These are phyloP conservation scores for Spathaspora sp. DNA, from an alignment of 805 yeast species.

Conservation along the genomic window DNA sequence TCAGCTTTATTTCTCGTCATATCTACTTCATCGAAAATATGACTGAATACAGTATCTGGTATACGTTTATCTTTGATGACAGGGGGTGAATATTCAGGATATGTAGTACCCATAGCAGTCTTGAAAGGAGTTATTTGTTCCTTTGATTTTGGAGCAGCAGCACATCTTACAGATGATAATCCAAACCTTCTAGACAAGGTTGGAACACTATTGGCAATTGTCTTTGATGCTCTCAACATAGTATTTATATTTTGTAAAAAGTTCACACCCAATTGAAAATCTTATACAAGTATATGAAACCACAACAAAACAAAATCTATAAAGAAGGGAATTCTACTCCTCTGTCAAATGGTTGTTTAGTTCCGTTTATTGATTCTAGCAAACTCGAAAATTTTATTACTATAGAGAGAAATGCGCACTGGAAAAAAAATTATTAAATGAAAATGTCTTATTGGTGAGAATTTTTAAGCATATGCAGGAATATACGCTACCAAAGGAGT, in stretches of 20 bases:
- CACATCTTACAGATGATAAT: constrained; percentile 4
- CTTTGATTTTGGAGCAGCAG: constrained; percentile 20
- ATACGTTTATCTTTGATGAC: neutral
- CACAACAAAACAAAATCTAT: neutral
- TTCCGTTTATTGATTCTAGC: neutral
- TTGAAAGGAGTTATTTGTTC: constrained; percentile 28
- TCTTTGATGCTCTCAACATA: constrained; percentile 21
- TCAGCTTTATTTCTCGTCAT: constrained; percentile 43
- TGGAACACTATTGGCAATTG: neutral
- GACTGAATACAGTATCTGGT: constrained; percentile 39
- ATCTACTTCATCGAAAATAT: constrained; percentile 42
- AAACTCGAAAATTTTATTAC: neutral
- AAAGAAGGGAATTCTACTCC: neutral
- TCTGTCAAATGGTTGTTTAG: neutral
- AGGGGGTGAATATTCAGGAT: constrained; percentile 26
- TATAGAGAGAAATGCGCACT: neutral
- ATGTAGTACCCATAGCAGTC: constrained; percentile 36
- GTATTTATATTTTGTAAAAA: neutral
- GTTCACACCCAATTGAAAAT: neutral
- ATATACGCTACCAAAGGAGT: neutral
- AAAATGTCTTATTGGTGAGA: neutral
- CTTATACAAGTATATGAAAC: neutral
- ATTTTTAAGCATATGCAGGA: neutral
- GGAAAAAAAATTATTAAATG: neutral
- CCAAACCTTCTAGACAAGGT: neutral